phyloP scores from a whole-genome alignment of 2,329 filamentous ascomycete species.

The Diplocarpon mali region DNA sequence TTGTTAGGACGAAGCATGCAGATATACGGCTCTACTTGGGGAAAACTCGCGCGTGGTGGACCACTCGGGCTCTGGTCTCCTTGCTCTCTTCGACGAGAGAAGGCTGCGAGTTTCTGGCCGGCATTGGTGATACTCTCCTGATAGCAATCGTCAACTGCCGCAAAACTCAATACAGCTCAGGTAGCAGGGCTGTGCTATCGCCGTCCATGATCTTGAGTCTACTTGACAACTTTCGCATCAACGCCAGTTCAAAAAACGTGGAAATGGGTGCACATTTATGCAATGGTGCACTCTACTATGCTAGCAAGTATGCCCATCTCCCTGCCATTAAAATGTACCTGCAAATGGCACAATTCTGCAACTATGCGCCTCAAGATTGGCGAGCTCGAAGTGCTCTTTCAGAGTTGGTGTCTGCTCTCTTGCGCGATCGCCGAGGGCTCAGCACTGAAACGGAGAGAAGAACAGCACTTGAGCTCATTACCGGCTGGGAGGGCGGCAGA shows the following conservation, averaged over 20 bases:
- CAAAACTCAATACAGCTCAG: neutral
- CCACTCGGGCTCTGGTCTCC: constrained; percentile 6
- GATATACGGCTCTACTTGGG: neutral
- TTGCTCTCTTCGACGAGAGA: constrained; percentile 12
- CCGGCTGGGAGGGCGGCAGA: constrained; percentile 8
- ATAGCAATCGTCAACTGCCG: constrained; percentile 3
- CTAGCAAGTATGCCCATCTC: constrained; percentile 7
- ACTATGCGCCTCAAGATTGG: neutral
- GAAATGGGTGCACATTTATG: constrained; percentile 7
- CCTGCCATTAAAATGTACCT: constrained; percentile 14
- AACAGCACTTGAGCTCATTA: constrained; percentile 11
- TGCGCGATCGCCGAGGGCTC: neutral
- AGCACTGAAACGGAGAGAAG: neutral
- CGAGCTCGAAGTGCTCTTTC: neutral
- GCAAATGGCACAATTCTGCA: neutral
- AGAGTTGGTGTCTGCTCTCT: neutral
- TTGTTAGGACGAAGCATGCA: neutral
- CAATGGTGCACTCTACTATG: constrained; percentile 12
- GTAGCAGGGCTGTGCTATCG: neutral
- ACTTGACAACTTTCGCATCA: constrained; percentile 14
- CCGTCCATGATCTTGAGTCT: neutral
- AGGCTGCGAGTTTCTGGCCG: constrained; percentile 12
- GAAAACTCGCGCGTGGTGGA: neutral
- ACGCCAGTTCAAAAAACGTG: constrained; percentile 10
- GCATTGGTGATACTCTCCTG: neutral